phyloP scores from a whole-genome alignment of 257 asterid genomes.

The Fraxinus americana region DNA sequence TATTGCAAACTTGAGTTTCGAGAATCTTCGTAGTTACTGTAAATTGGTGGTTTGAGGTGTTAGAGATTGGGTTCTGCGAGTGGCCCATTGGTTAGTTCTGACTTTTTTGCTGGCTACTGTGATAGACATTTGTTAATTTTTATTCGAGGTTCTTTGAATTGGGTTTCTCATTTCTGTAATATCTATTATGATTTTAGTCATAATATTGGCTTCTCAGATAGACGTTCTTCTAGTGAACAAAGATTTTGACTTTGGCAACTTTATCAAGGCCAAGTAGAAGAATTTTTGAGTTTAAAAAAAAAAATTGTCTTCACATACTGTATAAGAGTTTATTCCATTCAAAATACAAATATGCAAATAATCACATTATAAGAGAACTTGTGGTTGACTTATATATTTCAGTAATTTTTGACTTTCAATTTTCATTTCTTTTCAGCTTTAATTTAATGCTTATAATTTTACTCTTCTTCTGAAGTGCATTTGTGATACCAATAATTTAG shows the following conservation, averaged over 20 bases:
- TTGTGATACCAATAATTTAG: not conserved
- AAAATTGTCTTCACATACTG: not conserved
- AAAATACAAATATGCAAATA: not conserved
- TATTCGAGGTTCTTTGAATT: too few relatives aligned
- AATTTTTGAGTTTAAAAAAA: not conserved
- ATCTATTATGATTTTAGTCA: too few relatives aligned
- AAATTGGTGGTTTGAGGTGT: not conserved
- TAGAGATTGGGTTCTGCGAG: constrained; percentile 12
- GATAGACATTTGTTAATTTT: not conserved
- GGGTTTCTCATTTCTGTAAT: too few relatives aligned
- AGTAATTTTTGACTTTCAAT: not conserved
- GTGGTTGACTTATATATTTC: not conserved
- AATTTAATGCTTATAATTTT: not conserved
- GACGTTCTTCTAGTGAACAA: not conserved
- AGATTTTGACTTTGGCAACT: not conserved
- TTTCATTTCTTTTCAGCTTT: not conserved
- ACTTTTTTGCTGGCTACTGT: not conserved
- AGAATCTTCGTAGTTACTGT: not conserved
- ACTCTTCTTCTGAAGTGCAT: not conserved
- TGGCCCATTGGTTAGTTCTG: constrained; percentile 13
- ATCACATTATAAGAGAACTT: not conserved
- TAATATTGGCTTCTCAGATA: not conserved
- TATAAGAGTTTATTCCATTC: not conserved
- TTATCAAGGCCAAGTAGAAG: not conserved
- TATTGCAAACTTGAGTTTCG: not conserved